phyloP scores from a whole-genome alignment of 2,329 filamentous ascomycete species.

The Geosmithia flava region DNA sequence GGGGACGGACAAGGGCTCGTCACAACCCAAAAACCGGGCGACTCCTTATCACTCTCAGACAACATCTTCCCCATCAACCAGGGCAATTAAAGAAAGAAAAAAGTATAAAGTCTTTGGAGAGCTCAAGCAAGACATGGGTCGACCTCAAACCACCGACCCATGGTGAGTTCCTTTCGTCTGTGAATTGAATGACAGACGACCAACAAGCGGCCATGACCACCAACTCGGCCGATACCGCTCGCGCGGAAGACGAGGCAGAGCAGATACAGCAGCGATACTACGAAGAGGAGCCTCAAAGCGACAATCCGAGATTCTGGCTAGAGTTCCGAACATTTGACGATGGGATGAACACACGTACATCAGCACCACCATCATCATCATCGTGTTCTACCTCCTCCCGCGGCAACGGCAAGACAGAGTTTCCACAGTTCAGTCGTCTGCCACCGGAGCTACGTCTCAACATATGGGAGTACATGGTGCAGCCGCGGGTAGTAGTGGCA shows the following conservation, averaged over 20 bases:
- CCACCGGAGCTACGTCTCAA: conserved; percentile 34
- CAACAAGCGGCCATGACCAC: no score
- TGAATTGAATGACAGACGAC: not conserved
- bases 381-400: not conserved
- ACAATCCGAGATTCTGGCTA: conserved; percentile 26
- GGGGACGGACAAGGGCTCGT: no score
- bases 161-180: not conserved
- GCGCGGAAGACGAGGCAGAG: not conserved
- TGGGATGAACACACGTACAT: conserved; percentile 14
- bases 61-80: no score
- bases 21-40: no score
- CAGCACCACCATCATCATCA: no score
- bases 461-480: conserved; percentile 31
- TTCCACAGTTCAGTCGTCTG: conserved; percentile 23
- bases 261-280: not conserved
- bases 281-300: conserved; percentile 9
- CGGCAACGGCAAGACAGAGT: conserved; percentile 7
- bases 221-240: not conserved
- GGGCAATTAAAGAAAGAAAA: not conserved
- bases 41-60: no score
- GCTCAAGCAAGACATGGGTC: not conserved
- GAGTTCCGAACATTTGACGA: conserved; percentile 31
- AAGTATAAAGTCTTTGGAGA: not conserved
- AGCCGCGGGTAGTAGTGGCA: conserved; percentile 29
- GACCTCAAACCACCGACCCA: not conserved